Base-by-base conservation (phyloP, 768 basidiomycete genomes). In the Paxillus ammoniavirescens region DNA sequence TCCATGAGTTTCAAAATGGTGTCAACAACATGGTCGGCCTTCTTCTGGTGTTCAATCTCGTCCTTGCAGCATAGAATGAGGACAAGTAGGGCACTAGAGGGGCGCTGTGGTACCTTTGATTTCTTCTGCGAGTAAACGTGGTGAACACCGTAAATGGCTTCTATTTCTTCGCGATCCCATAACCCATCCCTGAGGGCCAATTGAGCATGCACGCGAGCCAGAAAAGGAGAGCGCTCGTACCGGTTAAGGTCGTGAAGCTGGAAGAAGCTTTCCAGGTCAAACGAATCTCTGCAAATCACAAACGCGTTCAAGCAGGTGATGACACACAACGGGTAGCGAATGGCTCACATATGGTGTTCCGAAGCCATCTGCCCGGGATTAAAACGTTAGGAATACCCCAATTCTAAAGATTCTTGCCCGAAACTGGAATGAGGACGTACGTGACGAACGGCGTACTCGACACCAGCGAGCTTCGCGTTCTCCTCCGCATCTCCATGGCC, bases 131-230 rank as follows among this genome's bases (percentile, higher is more conserved):
- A 89, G 67, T 88, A 91, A 52, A 93, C 79, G 64, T 98, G 95
- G 69, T 97, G 93, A 8, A 98, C 88, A 49, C 96, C 96, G 60
- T 99, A 99, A 37, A 99, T 84, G 17, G 94, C 93, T 70, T 97
- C 89, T 55, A 99, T 89, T 69, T 99, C 96, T 50, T 86, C 85
- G 54, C 77, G 76, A 66, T 91, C 87, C 86, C 93, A 93, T 49
- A 80, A 63, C 0, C 91, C 91, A 64, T 98, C 84, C 37, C 89
- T 91, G 44, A 42, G n/a, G 18, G 36, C 5, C 40, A 31, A 5
- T 12, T 58, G 42, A 57, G 52, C 14, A 13, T 26, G 21, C 8
- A 13, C 8, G 13, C 17, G 21, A n/a, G 37, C 28, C 41, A 36
- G 26, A 23, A 8, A 35, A 37, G 37, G 33, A 35, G 10, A 41